Evolutionary conservation across 2,329 filamentous ascomycete species (phyloP).

Genomic region (Clathrospora elynae): DNA sequence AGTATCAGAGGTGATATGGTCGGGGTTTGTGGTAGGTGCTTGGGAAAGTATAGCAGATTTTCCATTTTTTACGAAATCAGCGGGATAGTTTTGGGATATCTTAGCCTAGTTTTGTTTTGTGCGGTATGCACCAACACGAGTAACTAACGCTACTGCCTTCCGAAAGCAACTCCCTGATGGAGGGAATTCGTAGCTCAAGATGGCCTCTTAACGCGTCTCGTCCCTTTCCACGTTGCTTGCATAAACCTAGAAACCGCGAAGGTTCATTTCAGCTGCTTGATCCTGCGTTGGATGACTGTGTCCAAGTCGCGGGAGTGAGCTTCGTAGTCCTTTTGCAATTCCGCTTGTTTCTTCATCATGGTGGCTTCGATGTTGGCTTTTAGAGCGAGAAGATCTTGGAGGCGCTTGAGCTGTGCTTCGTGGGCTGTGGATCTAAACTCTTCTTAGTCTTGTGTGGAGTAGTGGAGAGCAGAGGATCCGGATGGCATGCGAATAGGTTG

Average conservation of each 20-base stretch:
- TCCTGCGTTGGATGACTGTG: conserved; percentile 23
- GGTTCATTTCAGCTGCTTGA: conserved; percentile 29
- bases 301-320: conserved; percentile 31
- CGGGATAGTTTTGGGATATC: no score
- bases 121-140: no score
- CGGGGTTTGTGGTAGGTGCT: conserved; percentile 8
- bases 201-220: no score
- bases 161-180: no score
- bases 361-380: conserved; percentile 35
- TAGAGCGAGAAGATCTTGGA: conserved; percentile 28
- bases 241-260: no score
- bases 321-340: conserved; percentile 25
- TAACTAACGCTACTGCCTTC: no score
- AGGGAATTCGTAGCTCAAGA: no score
- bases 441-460: conserved; percentile 2
- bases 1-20: conserved; percentile 35
- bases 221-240: no score
- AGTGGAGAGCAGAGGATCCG: background rate
- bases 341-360: conserved; percentile 26
- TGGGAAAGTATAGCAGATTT: no score
- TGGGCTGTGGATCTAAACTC: conserved; percentile 27
- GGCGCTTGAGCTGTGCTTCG: conserved; percentile 29
- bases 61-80: no score
- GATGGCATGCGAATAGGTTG: background rate
- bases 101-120: no score